Conservation (phyloP, 2,329 filamentous ascomycete genomes). For the Aspergillus versicolor region DNA sequence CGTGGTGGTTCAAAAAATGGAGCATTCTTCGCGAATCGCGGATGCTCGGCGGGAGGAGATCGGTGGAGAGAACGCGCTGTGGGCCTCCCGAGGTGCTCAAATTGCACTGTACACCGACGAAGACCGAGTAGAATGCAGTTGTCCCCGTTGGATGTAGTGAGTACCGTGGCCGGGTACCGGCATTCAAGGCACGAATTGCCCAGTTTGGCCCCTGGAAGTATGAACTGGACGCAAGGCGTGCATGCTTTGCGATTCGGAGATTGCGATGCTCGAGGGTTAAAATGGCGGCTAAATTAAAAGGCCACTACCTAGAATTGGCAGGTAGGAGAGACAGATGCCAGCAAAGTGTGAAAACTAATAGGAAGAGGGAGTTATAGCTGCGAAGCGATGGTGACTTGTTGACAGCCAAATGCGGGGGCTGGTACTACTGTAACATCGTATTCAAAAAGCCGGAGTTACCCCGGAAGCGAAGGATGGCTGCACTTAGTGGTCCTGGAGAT, state of each 20-base stretch:
- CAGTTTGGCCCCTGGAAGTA: not conserved
- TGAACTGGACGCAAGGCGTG: not conserved
- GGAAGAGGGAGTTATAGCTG: too few species aligned
- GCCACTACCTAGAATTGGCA: not conserved
- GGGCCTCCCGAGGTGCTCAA: not conserved
- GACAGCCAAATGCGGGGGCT: not conserved
- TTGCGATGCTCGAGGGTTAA: not conserved
- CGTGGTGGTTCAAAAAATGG: not conserved
- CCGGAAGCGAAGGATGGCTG: not conserved
- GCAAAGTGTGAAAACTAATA: not conserved
- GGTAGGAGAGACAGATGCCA: not conserved
- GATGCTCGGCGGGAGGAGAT: not conserved
- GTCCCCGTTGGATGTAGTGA: too few species aligned
- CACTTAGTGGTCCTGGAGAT: not conserved
- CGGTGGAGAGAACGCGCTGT: not conserved
- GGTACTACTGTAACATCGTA: slow-evolving; percentile 1
- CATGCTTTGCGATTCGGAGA: not conserved
- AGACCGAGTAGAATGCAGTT: too few species aligned
- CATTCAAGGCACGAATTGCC: not conserved
- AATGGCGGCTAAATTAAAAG: not conserved
- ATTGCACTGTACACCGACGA: too few species aligned
- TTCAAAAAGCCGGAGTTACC: not conserved
- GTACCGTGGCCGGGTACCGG: too few species aligned
- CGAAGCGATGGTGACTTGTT: not conserved
- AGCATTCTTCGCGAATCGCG: slow-evolving; percentile 3